Evolutionary conservation across 148 eudicot species (phyloP).

Genomic region (Nepenthes gracilis): DNA sequence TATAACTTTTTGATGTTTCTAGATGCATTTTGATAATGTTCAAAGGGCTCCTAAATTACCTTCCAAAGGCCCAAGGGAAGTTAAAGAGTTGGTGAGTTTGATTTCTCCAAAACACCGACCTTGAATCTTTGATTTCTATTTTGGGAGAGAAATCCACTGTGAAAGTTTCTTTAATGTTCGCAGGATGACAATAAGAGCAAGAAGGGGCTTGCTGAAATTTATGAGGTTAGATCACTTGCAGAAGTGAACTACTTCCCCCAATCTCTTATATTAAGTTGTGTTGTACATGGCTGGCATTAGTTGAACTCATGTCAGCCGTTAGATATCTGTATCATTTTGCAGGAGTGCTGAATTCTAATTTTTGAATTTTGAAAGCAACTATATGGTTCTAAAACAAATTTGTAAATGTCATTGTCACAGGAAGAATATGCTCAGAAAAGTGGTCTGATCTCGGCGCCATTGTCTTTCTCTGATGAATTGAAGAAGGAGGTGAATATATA

Average conservation of each 20-base stretch:
- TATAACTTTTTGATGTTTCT: slow-evolving; percentile 8
- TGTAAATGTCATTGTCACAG: slow-evolving; percentile 31
- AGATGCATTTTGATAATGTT: slow-evolving; percentile 83
- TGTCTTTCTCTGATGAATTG: slow-evolving; percentile 63
- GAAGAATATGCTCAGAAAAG: slow-evolving; percentile 87
- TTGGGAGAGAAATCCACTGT: neutral
- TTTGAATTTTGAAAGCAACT: no score
- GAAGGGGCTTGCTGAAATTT: slow-evolving; percentile 87
- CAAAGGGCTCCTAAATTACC: slow-evolving; percentile 62
- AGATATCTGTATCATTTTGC: neutral
- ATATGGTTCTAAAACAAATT: no score
- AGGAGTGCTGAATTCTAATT: no score
- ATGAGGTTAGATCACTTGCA: slow-evolving; percentile 47
- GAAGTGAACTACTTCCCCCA: neutral
- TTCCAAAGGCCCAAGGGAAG: slow-evolving; percentile 58
- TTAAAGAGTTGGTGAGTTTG: slow-evolving; percentile 59
- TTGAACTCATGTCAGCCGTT: neutral
- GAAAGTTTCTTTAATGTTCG: slow-evolving; percentile 2
- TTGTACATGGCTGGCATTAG: neutral
- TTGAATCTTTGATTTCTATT: neutral
- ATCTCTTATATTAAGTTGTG: no score
- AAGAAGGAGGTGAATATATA: slow-evolving; percentile 58
- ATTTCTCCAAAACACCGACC: neutral
- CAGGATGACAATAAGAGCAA: slow-evolving; percentile 97
- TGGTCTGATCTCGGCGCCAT: slow-evolving; percentile 56